Percentiles rank a stretch among this genome's conserved stretches.
Evolutionary conservation across 2,329 filamentous ascomycete species (phyloP).

Genomic region (Onygena corvina): DNA sequence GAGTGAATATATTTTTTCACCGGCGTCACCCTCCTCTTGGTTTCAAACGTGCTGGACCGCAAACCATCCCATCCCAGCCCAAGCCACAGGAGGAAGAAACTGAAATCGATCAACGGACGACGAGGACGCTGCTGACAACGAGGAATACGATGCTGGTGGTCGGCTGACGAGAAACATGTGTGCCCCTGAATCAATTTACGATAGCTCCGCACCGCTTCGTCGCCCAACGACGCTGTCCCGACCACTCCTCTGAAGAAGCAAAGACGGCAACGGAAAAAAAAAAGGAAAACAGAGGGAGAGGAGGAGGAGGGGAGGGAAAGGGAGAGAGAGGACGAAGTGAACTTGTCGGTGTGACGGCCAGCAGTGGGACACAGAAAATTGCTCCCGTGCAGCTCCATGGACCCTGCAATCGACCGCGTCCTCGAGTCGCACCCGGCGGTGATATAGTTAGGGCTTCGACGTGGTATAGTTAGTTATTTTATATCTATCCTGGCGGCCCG

Average conservation of each 20-base stretch:
- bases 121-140: neutral
- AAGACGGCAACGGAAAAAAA: neutral
- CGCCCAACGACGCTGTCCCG: neutral
- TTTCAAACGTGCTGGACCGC: neutral
- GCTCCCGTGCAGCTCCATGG: neutral
- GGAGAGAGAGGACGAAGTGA: neutral
- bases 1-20: neutral
- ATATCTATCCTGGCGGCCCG: constrained; percentile 1
- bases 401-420: neutral
- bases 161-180: constrained; percentile 3
- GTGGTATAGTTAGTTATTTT: neutral
- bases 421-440: neutral
- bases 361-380: constrained; percentile 5
- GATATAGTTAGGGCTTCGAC: constrained; percentile 3
- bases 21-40: neutral
- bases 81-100: neutral
- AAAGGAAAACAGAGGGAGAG: neutral
- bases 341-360: constrained; percentile 6
- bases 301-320: neutral
- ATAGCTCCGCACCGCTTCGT: neutral
- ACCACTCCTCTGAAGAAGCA: neutral
- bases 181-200: constrained; percentile 1
- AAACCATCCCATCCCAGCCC: neutral
- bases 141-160: neutral
- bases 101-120: neutral